Evolutionary conservation across 176 grass and related monocot species (phyloP).

Genomic region (Tillandsia fasciculata): DNA sequence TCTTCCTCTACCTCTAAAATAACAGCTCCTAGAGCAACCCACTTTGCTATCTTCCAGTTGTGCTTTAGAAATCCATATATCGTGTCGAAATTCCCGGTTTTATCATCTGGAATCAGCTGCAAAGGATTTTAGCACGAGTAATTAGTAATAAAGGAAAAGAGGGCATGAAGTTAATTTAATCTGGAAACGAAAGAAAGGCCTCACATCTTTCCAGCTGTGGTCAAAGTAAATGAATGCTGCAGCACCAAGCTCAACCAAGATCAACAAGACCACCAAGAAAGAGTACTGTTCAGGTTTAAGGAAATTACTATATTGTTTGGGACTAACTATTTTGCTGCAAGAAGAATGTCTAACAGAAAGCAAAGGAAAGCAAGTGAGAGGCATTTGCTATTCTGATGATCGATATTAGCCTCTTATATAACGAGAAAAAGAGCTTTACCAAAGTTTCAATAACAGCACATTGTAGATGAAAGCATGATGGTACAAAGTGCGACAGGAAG

Average conservation of each 20-base stretch:
- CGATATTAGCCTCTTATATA: not conserved
- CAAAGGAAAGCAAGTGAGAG: not conserved
- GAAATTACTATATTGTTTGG: slow-evolving; percentile 19
- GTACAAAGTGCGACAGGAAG: not conserved
- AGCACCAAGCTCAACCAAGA: slow-evolving; percentile 66
- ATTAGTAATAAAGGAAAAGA: slow-evolving; percentile 12
- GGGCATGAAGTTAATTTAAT: not conserved
- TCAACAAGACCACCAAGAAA: slow-evolving; percentile 36
- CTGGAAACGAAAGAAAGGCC: slow-evolving; percentile 12
- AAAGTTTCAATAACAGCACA: not conserved
- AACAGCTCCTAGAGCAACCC: slow-evolving; percentile 79
- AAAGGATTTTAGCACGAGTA: slow-evolving; percentile 11
- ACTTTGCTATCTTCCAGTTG: slow-evolving; percentile 90
- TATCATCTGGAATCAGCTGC: slow-evolving; percentile 83
- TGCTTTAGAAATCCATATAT: slow-evolving; percentile 74
- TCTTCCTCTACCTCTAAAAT: slow-evolving; percentile 51
- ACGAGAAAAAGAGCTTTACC: not conserved
- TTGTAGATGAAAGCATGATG: not conserved
- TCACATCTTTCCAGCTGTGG: slow-evolving; percentile 97
- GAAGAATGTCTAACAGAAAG: not conserved
- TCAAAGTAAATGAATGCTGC: slow-evolving; percentile 99
- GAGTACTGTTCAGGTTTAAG: slow-evolving; percentile 73
- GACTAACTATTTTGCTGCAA: not conserved
- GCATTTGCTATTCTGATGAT: not conserved
- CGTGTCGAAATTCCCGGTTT: slow-evolving; percentile 66